Conservation (phyloP, 305 asterid genomes). For the Nicotiana rustica region DNA sequence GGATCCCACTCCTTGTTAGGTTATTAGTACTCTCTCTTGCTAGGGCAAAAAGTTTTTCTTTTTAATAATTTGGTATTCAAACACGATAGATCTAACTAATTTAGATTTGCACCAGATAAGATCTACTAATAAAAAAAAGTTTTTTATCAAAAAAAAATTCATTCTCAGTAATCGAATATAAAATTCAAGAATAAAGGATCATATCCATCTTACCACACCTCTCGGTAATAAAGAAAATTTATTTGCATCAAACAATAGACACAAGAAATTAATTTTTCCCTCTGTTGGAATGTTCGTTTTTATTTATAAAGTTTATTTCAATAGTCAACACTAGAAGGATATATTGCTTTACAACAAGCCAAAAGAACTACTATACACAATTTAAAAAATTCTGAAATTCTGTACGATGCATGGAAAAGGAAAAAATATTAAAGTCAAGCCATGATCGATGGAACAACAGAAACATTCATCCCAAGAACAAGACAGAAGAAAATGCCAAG, state of each 20-base stretch:
- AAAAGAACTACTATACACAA: not conserved
- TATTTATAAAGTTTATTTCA: not conserved
- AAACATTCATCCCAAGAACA: conserved; percentile 27
- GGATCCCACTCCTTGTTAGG: conserved; percentile 29
- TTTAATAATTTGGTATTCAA: too few species aligned
- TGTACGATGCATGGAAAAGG: not conserved
- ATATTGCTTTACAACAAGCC: not conserved
- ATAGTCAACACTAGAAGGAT: not conserved
- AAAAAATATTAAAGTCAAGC: not conserved
- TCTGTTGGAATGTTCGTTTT: not conserved
- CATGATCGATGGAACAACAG: not conserved
- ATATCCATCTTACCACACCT: too few species aligned
- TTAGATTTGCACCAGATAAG: too few species aligned
- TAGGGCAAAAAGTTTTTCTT: too few species aligned
- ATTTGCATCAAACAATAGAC: not conserved
- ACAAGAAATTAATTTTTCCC: not conserved
- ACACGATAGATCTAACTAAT: too few species aligned
- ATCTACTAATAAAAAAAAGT: too few species aligned
- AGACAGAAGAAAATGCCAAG: conserved; percentile 18
- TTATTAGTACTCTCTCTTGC: too few species aligned
- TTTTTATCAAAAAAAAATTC: accelerated
- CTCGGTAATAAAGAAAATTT: not conserved
- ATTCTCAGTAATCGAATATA: too few species aligned
- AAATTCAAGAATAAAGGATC: too few species aligned
- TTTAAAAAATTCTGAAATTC: not conserved